phyloP scores from a whole-genome alignment of 345 rosid genomes.

The Populus deltoides region DNA sequence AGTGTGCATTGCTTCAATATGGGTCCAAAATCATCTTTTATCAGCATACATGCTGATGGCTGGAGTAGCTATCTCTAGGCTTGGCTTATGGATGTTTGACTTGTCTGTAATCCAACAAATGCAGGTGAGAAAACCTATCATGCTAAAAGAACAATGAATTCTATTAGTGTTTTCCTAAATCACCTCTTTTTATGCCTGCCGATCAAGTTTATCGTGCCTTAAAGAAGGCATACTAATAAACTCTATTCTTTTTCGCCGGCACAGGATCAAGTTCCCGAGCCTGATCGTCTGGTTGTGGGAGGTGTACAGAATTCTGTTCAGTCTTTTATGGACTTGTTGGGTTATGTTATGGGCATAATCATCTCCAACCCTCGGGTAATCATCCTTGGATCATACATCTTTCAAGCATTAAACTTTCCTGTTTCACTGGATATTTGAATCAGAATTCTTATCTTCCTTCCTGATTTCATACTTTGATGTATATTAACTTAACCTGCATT shows the following conservation, averaged over 20 bases:
- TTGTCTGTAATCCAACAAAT: constrained; percentile 76
- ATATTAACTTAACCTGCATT: not conserved
- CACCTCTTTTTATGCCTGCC: not conserved
- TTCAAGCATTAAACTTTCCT: not conserved
- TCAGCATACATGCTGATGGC: constrained; percentile 79
- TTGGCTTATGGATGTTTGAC: constrained; percentile 89
- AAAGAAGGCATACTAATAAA: not conserved
- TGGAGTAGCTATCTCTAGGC: constrained; percentile 78
- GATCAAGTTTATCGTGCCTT: not conserved
- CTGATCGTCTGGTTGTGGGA: constrained; percentile 77
- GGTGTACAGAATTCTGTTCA: constrained; percentile 91
- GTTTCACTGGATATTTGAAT: not conserved
- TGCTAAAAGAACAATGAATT: not conserved
- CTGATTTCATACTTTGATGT: not conserved
- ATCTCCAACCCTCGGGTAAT: constrained; percentile 74
- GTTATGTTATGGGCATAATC: constrained; percentile 65
- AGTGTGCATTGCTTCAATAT: constrained; percentile 60
- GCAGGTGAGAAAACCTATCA: constrained; percentile 50
- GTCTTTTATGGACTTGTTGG: constrained; percentile 57
- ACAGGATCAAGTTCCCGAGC: constrained; percentile 71
- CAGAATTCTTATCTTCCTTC: not conserved
- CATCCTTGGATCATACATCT: not conserved
- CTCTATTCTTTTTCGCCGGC: not conserved
- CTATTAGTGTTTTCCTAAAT: not conserved
- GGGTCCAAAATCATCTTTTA: constrained; percentile 32